phyloP scores from a whole-genome alignment of 352 stramenopile genomes.

The Globisporangium cystogenes region DNA sequence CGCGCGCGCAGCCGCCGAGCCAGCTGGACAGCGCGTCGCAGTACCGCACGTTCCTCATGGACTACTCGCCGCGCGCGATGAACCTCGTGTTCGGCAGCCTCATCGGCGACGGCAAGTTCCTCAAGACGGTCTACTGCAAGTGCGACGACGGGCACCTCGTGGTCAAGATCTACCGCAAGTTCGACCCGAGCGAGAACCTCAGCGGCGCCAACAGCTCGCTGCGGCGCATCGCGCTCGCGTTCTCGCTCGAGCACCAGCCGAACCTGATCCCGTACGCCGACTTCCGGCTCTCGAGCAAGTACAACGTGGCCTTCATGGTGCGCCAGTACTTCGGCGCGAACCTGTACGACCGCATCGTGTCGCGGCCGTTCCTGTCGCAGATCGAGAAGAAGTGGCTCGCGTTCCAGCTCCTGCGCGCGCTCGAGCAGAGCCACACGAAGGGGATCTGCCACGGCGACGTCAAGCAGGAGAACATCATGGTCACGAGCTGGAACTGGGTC shows the following conservation, averaged over 20 bases:
- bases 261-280: constrained; percentile 84
- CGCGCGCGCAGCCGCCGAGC: constrained; percentile 68
- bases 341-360: constrained; percentile 95
- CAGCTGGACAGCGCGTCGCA: constrained; percentile 81
- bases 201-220: constrained; percentile 48
- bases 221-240: constrained; percentile 40
- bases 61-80: constrained; percentile 77
- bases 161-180: constrained; percentile 88
- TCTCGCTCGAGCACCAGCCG: constrained; percentile 64
- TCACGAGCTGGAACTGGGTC: constrained; percentile 98
- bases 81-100: constrained; percentile 84
- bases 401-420: constrained; percentile 94
- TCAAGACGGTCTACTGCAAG: constrained; percentile 88
- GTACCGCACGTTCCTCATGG: constrained; percentile 85
- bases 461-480: constrained; percentile 97
- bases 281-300: constrained; percentile 72
- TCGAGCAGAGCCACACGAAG: constrained; percentile 92
- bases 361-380: constrained; percentile 91
- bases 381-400: constrained; percentile 98
- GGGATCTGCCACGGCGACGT: constrained; percentile 97
- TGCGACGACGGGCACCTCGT: constrained; percentile 79
- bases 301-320: constrained; percentile 91
- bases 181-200: constrained; percentile 67
- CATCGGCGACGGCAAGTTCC: constrained; percentile 87
- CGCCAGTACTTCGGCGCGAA: constrained; percentile 96